These are phyloP conservation scores for Sanguinoderma infundibulare DNA, from an alignment of 1,284 basidiomycete species.

Conservation along the genomic window DNA sequence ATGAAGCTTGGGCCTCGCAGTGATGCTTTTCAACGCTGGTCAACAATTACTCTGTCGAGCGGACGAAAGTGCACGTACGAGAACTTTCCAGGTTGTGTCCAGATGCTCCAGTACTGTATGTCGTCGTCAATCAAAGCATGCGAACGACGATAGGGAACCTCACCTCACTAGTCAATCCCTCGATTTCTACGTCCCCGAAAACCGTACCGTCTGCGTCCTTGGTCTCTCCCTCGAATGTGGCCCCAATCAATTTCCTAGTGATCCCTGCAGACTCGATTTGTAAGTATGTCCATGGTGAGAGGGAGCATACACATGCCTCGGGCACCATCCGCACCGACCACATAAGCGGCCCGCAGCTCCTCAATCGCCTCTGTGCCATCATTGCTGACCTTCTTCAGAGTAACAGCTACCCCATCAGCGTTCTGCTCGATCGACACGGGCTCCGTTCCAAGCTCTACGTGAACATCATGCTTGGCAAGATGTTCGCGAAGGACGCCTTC, in stretches of 20 bases:
- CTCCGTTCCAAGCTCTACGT: conserved; percentile 37
- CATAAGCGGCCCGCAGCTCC: conserved; percentile 24
- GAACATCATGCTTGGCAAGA: conserved; percentile 29
- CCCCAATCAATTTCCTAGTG: conserved; percentile 33
- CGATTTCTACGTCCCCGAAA: conserved; percentile 37
- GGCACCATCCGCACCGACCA: conserved; percentile 45
- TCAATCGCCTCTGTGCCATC: conserved; percentile 13
- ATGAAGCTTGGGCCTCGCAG: not conserved
- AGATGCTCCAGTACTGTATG: conserved; percentile 38
- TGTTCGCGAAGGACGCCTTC: conserved; percentile 37
- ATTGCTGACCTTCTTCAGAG: conserved; percentile 5
- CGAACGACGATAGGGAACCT: not conserved
- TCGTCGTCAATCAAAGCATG: not conserved
- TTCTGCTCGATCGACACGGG: conserved; percentile 33
- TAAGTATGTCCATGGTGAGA: not conserved
- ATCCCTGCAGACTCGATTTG: conserved; percentile 24
- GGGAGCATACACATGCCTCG: conserved; percentile 28
- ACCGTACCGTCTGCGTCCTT: conserved; percentile 33
- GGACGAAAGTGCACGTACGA: conserved; percentile 15
- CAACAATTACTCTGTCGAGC: not conserved
- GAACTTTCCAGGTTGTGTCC: conserved; percentile 25
- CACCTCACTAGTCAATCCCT: conserved; percentile 31
- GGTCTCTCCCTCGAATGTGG: conserved; percentile 39
- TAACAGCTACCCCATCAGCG: conserved; percentile 27
- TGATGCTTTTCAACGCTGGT: too few relatives aligned